Conservation (phyloP, 495 filamentous ascomycete genomes). For the Penicillium coprophilum region DNA sequence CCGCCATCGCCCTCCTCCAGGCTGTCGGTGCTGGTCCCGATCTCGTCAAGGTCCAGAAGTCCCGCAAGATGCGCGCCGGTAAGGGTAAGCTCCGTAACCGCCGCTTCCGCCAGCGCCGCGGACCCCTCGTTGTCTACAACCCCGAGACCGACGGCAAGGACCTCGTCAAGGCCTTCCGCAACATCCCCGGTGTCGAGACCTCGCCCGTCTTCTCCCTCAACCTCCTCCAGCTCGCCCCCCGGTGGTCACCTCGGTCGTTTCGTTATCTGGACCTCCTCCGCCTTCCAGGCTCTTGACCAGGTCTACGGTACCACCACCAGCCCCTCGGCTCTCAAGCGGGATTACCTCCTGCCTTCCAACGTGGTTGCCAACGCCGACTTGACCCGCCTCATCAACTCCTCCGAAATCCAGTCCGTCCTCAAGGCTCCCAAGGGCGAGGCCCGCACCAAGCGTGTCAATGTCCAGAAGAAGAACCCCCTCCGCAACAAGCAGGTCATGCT, state of each 20-base stretch:
- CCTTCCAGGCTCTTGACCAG: slow-evolving; percentile 91
- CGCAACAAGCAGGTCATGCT: slow-evolving; percentile 96
- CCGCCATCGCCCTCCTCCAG: slow-evolving; percentile 81
- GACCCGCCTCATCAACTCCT: slow-evolving; percentile 95
- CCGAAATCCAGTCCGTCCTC: slow-evolving; percentile 94
- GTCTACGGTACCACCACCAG: slow-evolving; percentile 91
- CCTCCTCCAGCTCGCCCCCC: slow-evolving; percentile 94
- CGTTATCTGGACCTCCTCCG: slow-evolving; percentile 96
- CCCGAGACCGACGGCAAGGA: slow-evolving; percentile 89
- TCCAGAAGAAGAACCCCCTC: slow-evolving; percentile 99
- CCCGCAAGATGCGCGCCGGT: slow-evolving; percentile 91
- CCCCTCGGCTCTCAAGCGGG: slow-evolving; percentile 89
- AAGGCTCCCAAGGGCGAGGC: slow-evolving; percentile 84
- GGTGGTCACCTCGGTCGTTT: slow-evolving; percentile 99
- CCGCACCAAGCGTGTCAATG: slow-evolving; percentile 80
- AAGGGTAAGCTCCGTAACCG: slow-evolving; percentile 97
- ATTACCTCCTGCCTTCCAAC: slow-evolving; percentile 92
- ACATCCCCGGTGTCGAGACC: slow-evolving; percentile 97
- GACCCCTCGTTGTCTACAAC: slow-evolving; percentile 95
- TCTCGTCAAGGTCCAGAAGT: slow-evolving; percentile 88
- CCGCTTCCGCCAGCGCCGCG: slow-evolving; percentile 94
- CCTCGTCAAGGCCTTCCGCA: slow-evolving; percentile 90
- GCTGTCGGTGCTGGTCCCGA: slow-evolving; percentile 87
- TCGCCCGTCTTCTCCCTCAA: slow-evolving; percentile 92
- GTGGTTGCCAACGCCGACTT: slow-evolving; percentile 89